Base-by-base conservation (phyloP, 179 eudicot genomes). In the Beta macrorhiza region DNA sequence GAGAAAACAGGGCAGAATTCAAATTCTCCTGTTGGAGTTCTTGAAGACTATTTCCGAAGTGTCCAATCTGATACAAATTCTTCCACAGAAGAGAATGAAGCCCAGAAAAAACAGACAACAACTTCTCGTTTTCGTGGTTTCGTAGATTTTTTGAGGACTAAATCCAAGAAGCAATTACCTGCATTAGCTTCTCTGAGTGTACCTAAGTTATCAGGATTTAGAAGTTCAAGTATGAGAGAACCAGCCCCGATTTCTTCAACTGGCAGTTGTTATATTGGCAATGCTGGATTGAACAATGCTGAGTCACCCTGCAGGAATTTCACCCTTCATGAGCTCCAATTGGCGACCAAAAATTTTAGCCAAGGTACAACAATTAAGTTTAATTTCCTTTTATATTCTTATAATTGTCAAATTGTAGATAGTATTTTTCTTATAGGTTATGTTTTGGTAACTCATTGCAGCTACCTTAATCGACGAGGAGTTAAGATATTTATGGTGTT, bases 201-300 rank as follows among this genome's bases (percentile, higher is more conserved):
- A 0, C 82, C 84, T 3, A 87, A 85, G 80, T 77, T 85, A 56
- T 79, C 83, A 19, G 59, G 84, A 29, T 75, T 84, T 84, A 83
- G 87, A 56, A 79, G 88, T 58, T 61, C 73, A 44, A 87, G 90
- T 57, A 85, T 83, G 87, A 82, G 88, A 63, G 89, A 86, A 32
- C 29, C 68, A 57, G 73, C 42, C 12, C 22, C 72, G 19, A 73
- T 44, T 71, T 19, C 82, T 0, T 61, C 77, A 61, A 13, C 71
- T 5, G 71, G 51, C 1, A 72, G 15, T 65, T 56, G 45, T 72
- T 65, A 12, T 64, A n/a, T 15, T 5, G 56, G 68, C 44, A 37
- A 78, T 29, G 8, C 79, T 32, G 81, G 67, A 67, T 74, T 68
- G 6, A 44, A 69, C 37, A 64, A 55, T 17, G 8, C 79, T 32